Conservation (phyloP, 177 flowering plant genomes). For the Telopea speciosissima region DNA sequence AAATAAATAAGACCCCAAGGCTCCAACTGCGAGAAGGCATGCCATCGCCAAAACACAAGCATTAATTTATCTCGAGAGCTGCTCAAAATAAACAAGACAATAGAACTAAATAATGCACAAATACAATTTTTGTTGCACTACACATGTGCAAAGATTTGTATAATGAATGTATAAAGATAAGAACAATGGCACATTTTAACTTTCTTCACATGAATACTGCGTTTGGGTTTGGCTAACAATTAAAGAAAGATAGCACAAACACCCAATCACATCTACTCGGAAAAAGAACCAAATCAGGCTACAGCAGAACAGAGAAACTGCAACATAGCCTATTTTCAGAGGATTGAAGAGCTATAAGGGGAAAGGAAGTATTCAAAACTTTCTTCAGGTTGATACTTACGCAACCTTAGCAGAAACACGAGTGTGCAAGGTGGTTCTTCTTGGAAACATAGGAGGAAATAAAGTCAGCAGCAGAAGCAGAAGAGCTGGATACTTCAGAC, state of each 20-base stretch:
- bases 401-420: conserved; percentile 65
- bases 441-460: conserved; percentile 60
- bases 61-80: no score
- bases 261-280: background rate
- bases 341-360: background rate
- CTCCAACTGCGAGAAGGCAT: no score
- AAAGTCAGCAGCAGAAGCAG: conserved; percentile 47
- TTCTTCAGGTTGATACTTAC: conserved; percentile 8
- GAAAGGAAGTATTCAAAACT: background rate
- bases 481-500: conserved; percentile 33
- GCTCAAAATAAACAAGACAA: no score
- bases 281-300: background rate
- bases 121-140: no score
- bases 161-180: background rate
- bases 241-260: background rate
- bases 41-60: no score
- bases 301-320: background rate
- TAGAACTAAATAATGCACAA: no score
- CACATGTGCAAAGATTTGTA: background rate
- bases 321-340: background rate
- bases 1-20: no score
- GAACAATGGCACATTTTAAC: background rate
- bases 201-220: background rate
- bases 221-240: background rate
- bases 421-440: conserved; percentile 82